Percentiles rank a stretch among this genome's conserved stretches.
Conservation (phyloP, 2,329 filamentous ascomycete genomes). For the Pseudocercospora pini-densiflorae region DNA sequence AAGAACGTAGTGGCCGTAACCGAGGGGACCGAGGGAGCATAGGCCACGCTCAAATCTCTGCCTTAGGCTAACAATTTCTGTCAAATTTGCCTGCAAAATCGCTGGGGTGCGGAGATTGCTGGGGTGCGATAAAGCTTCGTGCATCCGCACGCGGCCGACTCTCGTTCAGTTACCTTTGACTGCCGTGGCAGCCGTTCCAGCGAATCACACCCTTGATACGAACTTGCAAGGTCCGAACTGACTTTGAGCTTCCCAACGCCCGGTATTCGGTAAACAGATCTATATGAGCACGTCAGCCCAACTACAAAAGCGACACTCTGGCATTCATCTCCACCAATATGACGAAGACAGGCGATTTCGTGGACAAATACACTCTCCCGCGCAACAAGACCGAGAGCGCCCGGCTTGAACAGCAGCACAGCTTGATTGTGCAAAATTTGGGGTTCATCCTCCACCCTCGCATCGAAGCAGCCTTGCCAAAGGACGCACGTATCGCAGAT, state of each 20-base stretch:
- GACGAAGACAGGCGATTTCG: background rate
- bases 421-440: slow-evolving; percentile 16
- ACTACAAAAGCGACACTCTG: background rate
- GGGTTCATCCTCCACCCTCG: slow-evolving; percentile 28
- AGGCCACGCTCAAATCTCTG: too few species aligned
- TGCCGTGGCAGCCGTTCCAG: background rate
- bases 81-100: too few species aligned
- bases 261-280: background rate
- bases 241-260: background rate
- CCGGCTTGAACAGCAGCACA: slow-evolving; percentile 28
- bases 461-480: slow-evolving; percentile 19
- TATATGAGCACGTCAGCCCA: background rate
- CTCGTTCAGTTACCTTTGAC: too few species aligned
- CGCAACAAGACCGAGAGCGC: slow-evolving; percentile 25
- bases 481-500: slow-evolving; percentile 27
- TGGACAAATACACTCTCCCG: slow-evolving; percentile 23
- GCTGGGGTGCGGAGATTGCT: too few species aligned
- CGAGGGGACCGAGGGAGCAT: too few species aligned
- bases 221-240: background rate
- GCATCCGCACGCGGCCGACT: too few species aligned
- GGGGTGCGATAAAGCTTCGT: too few species aligned
- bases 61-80: too few species aligned
- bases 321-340: background rate
- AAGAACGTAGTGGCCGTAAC: too few species aligned
- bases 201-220: background rate